Conservation (phyloP, 768 basidiomycete genomes). For the Mycena metata region DNA sequence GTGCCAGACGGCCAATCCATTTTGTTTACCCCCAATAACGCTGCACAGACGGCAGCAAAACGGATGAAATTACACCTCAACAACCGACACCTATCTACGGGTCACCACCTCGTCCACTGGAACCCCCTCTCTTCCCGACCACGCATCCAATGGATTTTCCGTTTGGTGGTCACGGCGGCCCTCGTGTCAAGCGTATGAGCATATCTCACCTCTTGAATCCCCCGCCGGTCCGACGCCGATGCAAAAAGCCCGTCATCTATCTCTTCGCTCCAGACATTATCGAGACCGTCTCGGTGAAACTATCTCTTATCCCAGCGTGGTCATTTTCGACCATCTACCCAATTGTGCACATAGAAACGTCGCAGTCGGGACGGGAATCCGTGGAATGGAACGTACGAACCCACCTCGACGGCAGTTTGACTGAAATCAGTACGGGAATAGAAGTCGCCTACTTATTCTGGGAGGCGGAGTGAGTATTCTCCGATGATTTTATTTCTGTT, state of each 20-base stretch:
- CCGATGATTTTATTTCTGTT: background rate
- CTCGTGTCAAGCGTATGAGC: slow-evolving; percentile 5
- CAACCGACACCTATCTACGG: background rate
- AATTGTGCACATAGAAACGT: background rate
- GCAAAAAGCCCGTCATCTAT: slow-evolving; percentile 28
- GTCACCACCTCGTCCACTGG: background rate
- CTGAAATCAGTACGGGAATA: slow-evolving; percentile 44
- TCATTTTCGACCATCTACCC: slow-evolving; percentile 20
- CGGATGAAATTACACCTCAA: background rate
- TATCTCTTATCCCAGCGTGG: slow-evolving; percentile 19
- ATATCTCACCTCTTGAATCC: slow-evolving; percentile 8
- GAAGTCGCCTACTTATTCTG: slow-evolving; percentile 56
- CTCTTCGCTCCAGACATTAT: slow-evolving; percentile 8
- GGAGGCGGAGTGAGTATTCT: slow-evolving; percentile 50
- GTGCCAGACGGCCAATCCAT: background rate
- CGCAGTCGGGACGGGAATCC: background rate
- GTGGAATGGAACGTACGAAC: slow-evolving; percentile 9
- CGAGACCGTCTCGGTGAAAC: slow-evolving; percentile 10
- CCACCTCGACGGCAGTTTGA: slow-evolving; percentile 44
- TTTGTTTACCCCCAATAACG: no score
- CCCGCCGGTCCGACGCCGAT: background rate
- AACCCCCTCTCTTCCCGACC: no score
- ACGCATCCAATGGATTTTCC: no score
- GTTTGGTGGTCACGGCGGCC: background rate
- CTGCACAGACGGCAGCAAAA: background rate